phyloP scores from a whole-genome alignment of 345 rosid species.

The Bruguiera sexangula region DNA sequence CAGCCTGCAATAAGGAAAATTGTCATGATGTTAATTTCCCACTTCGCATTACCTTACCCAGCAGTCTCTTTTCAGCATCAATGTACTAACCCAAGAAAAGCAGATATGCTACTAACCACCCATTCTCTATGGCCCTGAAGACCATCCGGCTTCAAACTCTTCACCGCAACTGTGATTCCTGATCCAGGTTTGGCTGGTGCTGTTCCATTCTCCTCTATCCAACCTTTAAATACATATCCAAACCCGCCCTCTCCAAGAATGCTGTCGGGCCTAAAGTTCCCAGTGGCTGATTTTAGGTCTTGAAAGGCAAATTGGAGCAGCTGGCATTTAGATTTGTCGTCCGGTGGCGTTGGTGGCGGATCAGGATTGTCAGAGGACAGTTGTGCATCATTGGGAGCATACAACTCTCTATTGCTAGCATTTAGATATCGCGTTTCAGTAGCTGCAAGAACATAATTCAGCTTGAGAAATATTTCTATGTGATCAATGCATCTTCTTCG shows the following conservation, averaged over 20 bases:
- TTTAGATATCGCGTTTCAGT: conserved; percentile 65
- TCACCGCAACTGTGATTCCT: conserved; percentile 32
- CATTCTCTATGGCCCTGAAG: conserved; percentile 40
- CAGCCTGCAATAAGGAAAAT: conserved; percentile 33
- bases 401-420: conserved; percentile 69
- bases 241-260: conserved; percentile 39
- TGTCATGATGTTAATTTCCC: conserved; percentile 14
- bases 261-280: conserved; percentile 36
- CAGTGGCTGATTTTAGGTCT: conserved; percentile 32
- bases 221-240: conserved; percentile 34
- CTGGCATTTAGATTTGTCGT: conserved; percentile 37
- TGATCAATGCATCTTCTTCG: too few species aligned
- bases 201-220: conserved; percentile 38
- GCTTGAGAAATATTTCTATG: neutral
- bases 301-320: conserved; percentile 30
- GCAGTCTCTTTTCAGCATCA: conserved; percentile 20
- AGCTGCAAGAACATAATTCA: conserved; percentile 37
- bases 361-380: conserved; percentile 47
- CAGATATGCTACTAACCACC: conserved; percentile 43
- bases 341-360: conserved; percentile 20
- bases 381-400: conserved; percentile 52
- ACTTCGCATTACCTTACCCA: conserved; percentile 13
- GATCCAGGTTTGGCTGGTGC: conserved; percentile 34
- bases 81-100: conserved; percentile 46
- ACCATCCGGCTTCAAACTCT: conserved; percentile 36